These are phyloP conservation scores for Leishmania tarentolae DNA, from an alignment of 208 protist genomes.

Conservation along the genomic window DNA sequence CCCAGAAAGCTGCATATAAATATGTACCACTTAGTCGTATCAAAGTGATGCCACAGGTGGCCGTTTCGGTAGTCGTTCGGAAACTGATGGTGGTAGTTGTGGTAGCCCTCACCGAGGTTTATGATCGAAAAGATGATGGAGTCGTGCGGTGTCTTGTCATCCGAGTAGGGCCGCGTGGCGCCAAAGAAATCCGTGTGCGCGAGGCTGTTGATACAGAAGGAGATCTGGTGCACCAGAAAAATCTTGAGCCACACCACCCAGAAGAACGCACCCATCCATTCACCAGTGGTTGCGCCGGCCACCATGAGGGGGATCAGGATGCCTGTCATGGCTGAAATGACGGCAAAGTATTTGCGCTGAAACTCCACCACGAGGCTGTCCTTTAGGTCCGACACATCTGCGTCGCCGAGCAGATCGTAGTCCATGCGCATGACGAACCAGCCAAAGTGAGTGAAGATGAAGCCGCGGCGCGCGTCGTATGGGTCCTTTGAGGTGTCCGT, in stretches of 20 bases:
- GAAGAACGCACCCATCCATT: constrained; percentile 79
- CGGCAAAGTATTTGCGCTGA: constrained; percentile 83
- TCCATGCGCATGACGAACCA: constrained; percentile 93
- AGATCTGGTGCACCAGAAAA: constrained; percentile 81
- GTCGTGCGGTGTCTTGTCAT: constrained; percentile 74
- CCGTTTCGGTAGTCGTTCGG: constrained; percentile 89
- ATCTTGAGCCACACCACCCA: constrained; percentile 69
- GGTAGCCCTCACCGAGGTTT: constrained; percentile 90
- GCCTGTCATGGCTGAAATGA: constrained; percentile 73
- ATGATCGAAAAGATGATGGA: constrained; percentile 68
- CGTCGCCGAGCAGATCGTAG: constrained; percentile 72
- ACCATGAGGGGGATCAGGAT: constrained; percentile 79
- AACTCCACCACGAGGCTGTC: constrained; percentile 74
- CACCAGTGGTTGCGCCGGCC: constrained; percentile 71
- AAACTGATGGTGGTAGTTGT: constrained; percentile 94
- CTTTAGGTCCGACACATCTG: constrained; percentile 80
- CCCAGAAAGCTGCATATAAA: constrained; percentile 42
- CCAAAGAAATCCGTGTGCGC: constrained; percentile 74
- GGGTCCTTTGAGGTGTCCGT: constrained; percentile 89
- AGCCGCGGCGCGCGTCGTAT: constrained; percentile 86
- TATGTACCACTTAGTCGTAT: constrained; percentile 89
- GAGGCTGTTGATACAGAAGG: constrained; percentile 91
- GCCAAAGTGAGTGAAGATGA: constrained; percentile 88
- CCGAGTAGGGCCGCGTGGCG: constrained; percentile 64
- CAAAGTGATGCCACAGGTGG: constrained; percentile 76